Base-by-base conservation (phyloP, 1,284 basidiomycete species). In the Omphalotus olearius region DNA sequence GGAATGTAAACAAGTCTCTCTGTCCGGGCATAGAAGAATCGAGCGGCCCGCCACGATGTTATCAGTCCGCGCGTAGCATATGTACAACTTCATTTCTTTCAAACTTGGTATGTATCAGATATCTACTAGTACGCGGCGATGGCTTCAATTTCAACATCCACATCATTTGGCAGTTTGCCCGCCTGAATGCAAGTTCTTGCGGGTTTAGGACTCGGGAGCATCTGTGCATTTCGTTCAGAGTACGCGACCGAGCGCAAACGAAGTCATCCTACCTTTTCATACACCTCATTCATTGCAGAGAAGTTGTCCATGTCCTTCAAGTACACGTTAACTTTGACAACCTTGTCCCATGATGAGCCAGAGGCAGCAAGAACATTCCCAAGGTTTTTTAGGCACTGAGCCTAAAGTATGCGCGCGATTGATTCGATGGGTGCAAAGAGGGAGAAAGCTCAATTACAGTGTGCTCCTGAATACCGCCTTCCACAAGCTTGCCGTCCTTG, bases 101-200 rank as follows among this genome's bases (percentile, higher is more conserved):
- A 30, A 30, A 30, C 25, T 42, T 4, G 38, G 1, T 40, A 17
- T 16, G 25, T 4, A 16, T 45, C 35, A 33, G 11, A 13, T 16
- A 26, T n/a, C 44, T 38, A 45, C 44, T 38, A 45, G 39, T 40
- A 52, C 20, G 73, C 63, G 6, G 84, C 81, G 57, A 88, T 84
- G 47, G 79, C 83, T 70, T 91, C 88, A 54, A 91, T 83, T 71
- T 93, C 90, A 45, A 91, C 76, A 55, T 87, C 77, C 5, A 91
- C 88, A 59, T 89, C 87, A 61, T 78, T 76, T 7, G 88, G 89
- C 33, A 92, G 74, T 59, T 81, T 81, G 7, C 81, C 85, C 17
- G 88, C 89, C 71, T 88, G 85, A 59, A 90, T 86, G 64, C 86
- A 90, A 6, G 85, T 88, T 56, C 89, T 74, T 3, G 89, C 83